Conservation (phyloP, 2,329 filamentous ascomycete species). For the Exserohilum turcica region DNA sequence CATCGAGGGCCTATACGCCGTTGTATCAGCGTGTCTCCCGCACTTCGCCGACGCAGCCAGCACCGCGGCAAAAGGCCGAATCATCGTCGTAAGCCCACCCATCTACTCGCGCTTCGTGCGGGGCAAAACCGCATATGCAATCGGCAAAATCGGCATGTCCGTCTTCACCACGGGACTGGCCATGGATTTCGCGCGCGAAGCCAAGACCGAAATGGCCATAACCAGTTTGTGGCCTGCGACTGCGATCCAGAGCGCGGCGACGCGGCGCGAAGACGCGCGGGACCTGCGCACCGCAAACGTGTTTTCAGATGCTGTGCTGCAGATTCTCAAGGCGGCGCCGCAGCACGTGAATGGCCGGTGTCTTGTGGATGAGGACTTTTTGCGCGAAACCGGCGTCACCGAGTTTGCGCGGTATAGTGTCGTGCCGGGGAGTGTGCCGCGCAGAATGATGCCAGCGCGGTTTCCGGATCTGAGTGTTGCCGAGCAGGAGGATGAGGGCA, state of each 20-base stretch:
- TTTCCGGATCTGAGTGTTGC: conserved; percentile 73
- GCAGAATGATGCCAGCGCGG: conserved; percentile 76
- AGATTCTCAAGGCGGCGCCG: conserved; percentile 67
- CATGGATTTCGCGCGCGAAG: conserved; percentile 77
- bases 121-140: conserved; percentile 84
- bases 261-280: conserved; percentile 55
- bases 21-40: conserved; percentile 71
- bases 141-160: conserved; percentile 79
- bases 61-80: conserved; percentile 63
- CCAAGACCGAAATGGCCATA: conserved; percentile 70
- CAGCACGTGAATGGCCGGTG: conserved; percentile 71
- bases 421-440: conserved; percentile 65
- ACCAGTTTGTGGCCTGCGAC: conserved; percentile 82
- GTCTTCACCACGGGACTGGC: conserved; percentile 80
- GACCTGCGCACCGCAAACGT: conserved; percentile 72
- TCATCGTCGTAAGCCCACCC: conserved; percentile 81
- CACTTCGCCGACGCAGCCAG: conserved; percentile 64
- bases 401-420: conserved; percentile 77
- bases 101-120: conserved; percentile 86
- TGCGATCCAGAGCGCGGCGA: conserved; percentile 79
- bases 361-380: conserved; percentile 80
- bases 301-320: conserved; percentile 79
- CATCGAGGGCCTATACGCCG: conserved; percentile 73
- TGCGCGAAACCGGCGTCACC: conserved; percentile 66
- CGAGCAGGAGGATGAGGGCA: conserved; percentile 82